Conservation (phyloP, 2,329 filamentous ascomycete species). For the Fusarium sp. region DNA sequence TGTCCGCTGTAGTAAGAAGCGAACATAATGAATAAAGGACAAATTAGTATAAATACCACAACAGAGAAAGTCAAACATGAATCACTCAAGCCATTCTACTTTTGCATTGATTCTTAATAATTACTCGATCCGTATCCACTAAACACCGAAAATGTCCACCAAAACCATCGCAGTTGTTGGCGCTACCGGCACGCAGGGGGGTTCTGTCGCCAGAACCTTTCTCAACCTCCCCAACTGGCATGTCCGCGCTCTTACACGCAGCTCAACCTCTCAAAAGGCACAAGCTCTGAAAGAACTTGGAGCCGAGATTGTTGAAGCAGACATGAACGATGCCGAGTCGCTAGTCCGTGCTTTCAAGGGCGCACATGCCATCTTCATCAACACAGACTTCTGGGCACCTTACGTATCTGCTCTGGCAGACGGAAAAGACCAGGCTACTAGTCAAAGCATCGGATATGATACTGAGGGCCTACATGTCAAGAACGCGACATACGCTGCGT, state of each 20-base stretch:
- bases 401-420: slow-evolving; percentile 54
- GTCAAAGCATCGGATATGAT: slow-evolving; percentile 55
- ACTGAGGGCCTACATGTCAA: slow-evolving; percentile 61
- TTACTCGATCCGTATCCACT: background rate
- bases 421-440: slow-evolving; percentile 48
- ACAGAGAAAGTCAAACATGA: background rate
- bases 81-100: background rate
- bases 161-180: slow-evolving; percentile 57
- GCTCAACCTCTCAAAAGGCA: slow-evolving; percentile 53
- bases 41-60: background rate
- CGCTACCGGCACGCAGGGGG: slow-evolving; percentile 61
- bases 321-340: slow-evolving; percentile 54
- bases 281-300: slow-evolving; percentile 53
- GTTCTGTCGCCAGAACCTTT: slow-evolving; percentile 59
- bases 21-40: too few species aligned
- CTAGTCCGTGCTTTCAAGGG: slow-evolving; percentile 55
- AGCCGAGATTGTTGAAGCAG: slow-evolving; percentile 56
- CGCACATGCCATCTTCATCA: slow-evolving; percentile 61
- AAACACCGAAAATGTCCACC: slow-evolving; percentile 11
- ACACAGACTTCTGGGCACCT: slow-evolving; percentile 64
- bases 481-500: slow-evolving; percentile 65
- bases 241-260: slow-evolving; percentile 60
- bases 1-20: background rate
- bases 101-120: background rate
- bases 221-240: slow-evolving; percentile 51